These are phyloP conservation scores for Trichoderma brevicompactum DNA, from an alignment of 2,329 filamentous ascomycete genomes.

Conservation along the genomic window DNA sequence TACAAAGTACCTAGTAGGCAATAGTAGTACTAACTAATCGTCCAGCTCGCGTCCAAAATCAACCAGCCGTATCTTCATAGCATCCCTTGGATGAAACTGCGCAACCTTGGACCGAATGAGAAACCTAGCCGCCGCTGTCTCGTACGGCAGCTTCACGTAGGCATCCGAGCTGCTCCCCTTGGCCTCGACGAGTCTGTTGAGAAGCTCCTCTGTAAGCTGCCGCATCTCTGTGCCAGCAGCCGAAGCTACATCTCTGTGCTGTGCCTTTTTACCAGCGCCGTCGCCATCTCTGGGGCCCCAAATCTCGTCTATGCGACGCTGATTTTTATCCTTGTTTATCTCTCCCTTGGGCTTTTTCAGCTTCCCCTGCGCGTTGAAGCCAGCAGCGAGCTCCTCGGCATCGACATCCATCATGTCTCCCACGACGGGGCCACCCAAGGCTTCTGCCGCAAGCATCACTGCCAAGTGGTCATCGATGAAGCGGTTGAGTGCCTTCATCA, in stretches of 20 bases:
- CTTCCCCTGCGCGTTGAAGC: constrained; percentile 64
- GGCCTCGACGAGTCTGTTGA: constrained; percentile 61
- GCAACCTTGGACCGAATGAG: constrained; percentile 68
- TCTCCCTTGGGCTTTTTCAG: constrained; percentile 53
- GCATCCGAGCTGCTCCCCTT: constrained; percentile 59
- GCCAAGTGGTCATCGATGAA: constrained; percentile 76
- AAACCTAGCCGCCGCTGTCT: constrained; percentile 67
- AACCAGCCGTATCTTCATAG: constrained; percentile 60
- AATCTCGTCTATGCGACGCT: constrained; percentile 67
- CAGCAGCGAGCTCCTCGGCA: constrained; percentile 61
- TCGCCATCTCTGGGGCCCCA: constrained; percentile 50
- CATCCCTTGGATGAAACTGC: constrained; percentile 67
- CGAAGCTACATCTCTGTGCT: constrained; percentile 51
- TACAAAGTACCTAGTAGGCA: not conserved
- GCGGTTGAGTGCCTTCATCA: constrained; percentile 66
- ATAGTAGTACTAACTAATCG: constrained; percentile 49
- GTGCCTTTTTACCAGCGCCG: constrained; percentile 28
- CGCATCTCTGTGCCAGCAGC: constrained; percentile 62
- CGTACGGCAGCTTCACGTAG: constrained; percentile 62
- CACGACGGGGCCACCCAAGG: constrained; percentile 80
- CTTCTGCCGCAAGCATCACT: constrained; percentile 78
- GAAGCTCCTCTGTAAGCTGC: constrained; percentile 61
- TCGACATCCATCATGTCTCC: constrained; percentile 71
- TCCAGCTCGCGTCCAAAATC: constrained; percentile 69
- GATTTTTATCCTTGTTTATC: constrained; percentile 54